Evolutionary conservation across 306 rosid species (phyloP).

Genomic region (Gynostemma pentaphyllum): DNA sequence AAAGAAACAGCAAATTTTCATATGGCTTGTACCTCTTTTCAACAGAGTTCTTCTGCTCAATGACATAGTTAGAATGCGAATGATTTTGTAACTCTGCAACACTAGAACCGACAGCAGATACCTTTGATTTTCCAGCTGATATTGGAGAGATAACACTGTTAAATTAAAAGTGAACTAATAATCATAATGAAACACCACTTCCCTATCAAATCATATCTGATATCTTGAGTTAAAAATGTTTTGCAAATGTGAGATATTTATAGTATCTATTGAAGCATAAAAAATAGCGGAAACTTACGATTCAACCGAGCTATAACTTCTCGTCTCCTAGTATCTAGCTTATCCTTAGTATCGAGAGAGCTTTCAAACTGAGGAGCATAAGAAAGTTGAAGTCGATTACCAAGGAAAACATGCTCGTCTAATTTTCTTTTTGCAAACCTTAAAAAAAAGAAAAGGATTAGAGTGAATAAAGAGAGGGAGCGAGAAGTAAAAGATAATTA

Average conservation of each 20-base stretch:
- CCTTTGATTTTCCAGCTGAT: conserved; percentile 57
- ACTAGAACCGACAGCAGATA: conserved; percentile 19
- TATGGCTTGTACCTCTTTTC: conserved; percentile 21
- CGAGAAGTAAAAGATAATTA: conserved; percentile 5
- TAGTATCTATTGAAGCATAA: no score
- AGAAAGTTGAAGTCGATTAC: conserved; percentile 56
- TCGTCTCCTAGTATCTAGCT: conserved; percentile 70
- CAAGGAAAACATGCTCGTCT: conserved; percentile 72
- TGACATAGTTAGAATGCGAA: conserved; percentile 15
- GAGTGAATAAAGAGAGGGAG: background rate
- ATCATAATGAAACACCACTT: background rate
- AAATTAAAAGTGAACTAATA: background rate
- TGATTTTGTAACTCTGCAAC: conserved; percentile 1
- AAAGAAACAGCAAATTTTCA: conserved; percentile 1
- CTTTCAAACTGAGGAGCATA: conserved; percentile 84
- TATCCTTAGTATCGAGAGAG: conserved; percentile 54
- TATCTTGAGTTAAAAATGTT: background rate
- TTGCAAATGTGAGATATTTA: background rate
- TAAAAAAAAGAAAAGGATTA: conserved; percentile 8
- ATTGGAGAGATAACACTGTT: conserved; percentile 5
- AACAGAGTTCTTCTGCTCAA: conserved; percentile 19
- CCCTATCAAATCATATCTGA: background rate
- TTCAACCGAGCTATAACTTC: conserved; percentile 58
- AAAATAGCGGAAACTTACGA: conserved; percentile 24
- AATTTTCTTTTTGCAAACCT: conserved; percentile 88